phyloP scores from a whole-genome alignment of 495 filamentous ascomycete genomes.

The Neurospora sublineolata region DNA sequence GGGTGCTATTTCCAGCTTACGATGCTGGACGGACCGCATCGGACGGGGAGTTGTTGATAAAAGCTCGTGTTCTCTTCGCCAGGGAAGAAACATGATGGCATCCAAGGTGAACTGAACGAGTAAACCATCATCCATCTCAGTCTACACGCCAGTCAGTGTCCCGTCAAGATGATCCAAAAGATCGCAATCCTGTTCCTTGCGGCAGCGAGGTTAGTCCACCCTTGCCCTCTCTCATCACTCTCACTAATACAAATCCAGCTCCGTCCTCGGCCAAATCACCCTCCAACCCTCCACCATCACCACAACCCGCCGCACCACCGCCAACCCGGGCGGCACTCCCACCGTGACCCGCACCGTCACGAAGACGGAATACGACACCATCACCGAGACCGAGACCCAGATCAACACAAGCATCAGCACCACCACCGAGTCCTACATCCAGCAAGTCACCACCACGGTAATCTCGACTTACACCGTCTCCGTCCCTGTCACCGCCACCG shows the following conservation, averaged over 20 bases:
- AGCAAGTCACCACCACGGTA: not conserved
- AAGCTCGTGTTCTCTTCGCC: not conserved
- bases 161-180: not conserved
- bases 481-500: not conserved
- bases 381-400: slow-evolving; percentile 1
- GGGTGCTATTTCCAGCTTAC: not conserved
- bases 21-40: not conserved
- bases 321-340: not conserved
- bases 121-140: not conserved
- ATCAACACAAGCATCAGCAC: not conserved
- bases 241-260: slow-evolving; percentile 4
- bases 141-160: not conserved
- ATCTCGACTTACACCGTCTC: not conserved
- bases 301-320: not conserved
- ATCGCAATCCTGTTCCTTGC: not conserved
- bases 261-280: slow-evolving; percentile 16
- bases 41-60: not conserved
- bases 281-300: slow-evolving; percentile 13
- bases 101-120: not conserved
- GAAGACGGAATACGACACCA: slow-evolving; percentile 6
- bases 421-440: not conserved
- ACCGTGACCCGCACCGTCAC: slow-evolving; percentile 6
- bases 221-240: not conserved
- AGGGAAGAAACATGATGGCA: not conserved
- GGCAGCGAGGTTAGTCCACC: not conserved